Conservation (phyloP, 768 basidiomycete genomes). For the Pleurotus eryngii region DNA sequence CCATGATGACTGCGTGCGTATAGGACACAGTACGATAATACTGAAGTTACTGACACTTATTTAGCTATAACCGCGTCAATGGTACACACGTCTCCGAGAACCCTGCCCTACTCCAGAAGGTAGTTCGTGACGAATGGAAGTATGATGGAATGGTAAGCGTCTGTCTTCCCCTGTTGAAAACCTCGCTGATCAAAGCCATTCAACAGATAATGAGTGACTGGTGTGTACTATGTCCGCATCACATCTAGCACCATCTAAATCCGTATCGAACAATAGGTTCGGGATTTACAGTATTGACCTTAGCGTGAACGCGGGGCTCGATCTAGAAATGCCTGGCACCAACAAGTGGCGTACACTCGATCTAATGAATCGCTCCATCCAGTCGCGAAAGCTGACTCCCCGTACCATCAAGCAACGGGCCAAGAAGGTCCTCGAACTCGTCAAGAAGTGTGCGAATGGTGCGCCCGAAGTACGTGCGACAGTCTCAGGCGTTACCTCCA, state of each 20-base stretch:
- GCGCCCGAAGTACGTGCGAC: constrained; percentile 54
- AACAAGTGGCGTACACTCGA: constrained; percentile 77
- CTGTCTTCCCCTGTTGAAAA: not conserved
- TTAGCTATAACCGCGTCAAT: constrained; percentile 73
- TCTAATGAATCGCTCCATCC: constrained; percentile 57
- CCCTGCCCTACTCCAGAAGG: constrained; percentile 49
- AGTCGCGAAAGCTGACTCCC: constrained; percentile 60
- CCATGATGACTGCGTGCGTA: constrained; percentile 68
- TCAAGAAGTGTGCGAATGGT: constrained; percentile 63
- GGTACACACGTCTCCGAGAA: constrained; percentile 73
- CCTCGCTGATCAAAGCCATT: not conserved
- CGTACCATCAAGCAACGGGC: constrained; percentile 67
- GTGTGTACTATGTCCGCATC: constrained; percentile 28
- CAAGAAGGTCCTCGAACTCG: constrained; percentile 60
- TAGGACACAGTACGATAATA: not conserved
- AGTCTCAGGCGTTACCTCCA: not conserved
- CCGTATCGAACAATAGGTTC: constrained; percentile 39
- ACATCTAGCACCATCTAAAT: not conserved
- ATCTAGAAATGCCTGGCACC: constrained; percentile 77
- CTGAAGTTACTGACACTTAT: not conserved
- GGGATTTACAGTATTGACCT: constrained; percentile 67
- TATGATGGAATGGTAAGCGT: constrained; percentile 53
- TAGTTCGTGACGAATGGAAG: constrained; percentile 65
- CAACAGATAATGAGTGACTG: constrained; percentile 76
- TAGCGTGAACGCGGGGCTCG: constrained; percentile 70